A percentile compares a stretch with the other conserved stretches of the same genome.
Evolutionary conservation across 1,284 basidiomycete species (phyloP).

Genomic region (Cryptococcus deneoformans): DNA sequence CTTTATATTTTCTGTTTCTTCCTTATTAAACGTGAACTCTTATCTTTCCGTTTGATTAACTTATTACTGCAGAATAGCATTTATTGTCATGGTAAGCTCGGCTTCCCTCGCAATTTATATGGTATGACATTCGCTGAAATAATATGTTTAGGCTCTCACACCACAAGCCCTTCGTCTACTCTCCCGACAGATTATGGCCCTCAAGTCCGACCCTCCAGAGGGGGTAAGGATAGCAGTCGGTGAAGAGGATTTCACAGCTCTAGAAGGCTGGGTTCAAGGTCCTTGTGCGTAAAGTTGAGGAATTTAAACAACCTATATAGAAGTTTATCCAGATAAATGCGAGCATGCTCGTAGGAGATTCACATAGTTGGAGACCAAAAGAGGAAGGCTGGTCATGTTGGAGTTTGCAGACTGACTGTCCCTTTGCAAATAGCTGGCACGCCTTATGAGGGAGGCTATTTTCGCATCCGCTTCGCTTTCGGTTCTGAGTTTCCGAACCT

Average conservation of each 20-base stretch:
- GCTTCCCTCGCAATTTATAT: too few species aligned
- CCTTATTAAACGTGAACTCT: not conserved
- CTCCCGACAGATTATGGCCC: constrained; percentile 75
- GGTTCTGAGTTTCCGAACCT: constrained; percentile 80
- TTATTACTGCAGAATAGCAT: not conserved
- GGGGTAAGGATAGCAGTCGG: constrained; percentile 75
- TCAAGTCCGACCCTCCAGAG: constrained; percentile 76
- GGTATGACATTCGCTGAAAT: too few species aligned
- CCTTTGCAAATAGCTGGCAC: constrained; percentile 63
- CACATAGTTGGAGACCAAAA: not conserved
- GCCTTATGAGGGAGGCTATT: constrained; percentile 89
- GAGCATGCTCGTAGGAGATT: not conserved
- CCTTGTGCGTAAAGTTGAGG: constrained; percentile 34
- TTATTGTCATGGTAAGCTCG: too few species aligned
- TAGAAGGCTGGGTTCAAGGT: constrained; percentile 48
- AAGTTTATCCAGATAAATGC: not conserved
- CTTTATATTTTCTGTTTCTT: constrained; percentile 1
- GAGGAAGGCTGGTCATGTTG: constrained; percentile 19
- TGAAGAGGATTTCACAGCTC: constrained; percentile 64
- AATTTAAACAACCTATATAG: not conserved
- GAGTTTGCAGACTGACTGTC: not conserved
- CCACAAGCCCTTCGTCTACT: constrained; percentile 54
- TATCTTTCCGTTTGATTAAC: not conserved
- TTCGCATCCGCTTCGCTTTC: constrained; percentile 80
- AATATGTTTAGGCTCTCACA: constrained; percentile 46